Conservation (phyloP, 225 moss, liverwort and hornwort species). For the Neckera pumila region DNA sequence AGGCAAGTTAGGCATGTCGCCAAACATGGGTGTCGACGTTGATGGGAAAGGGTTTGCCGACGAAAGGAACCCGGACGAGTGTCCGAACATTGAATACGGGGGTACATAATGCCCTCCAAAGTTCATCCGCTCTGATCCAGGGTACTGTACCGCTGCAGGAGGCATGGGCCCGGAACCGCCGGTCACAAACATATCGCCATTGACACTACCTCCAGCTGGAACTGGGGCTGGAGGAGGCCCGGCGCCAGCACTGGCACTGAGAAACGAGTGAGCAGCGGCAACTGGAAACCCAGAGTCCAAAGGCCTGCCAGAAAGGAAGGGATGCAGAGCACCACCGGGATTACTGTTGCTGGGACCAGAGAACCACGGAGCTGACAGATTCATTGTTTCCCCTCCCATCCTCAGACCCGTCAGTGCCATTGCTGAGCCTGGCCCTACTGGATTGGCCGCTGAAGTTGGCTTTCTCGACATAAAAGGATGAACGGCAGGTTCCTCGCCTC, state of each 20-base stretch:
- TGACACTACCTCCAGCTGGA: slow-evolving; percentile 32
- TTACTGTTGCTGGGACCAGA: slow-evolving; percentile 29
- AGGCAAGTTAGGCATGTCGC: slow-evolving; percentile 51
- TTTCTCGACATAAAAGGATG: slow-evolving; percentile 39
- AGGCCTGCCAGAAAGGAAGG: slow-evolving; percentile 39
- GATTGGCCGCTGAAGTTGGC: slow-evolving; percentile 13
- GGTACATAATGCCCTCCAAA: slow-evolving; percentile 48
- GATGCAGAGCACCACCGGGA: slow-evolving; percentile 36
- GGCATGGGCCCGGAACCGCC: slow-evolving; percentile 31
- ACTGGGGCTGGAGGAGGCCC: slow-evolving; percentile 25
- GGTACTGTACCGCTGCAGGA: slow-evolving; percentile 35
- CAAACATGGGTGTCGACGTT: slow-evolving; percentile 47
- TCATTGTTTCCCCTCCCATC: slow-evolving; percentile 58
- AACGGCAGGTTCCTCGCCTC: slow-evolving; percentile 40
- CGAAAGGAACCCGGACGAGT: slow-evolving; percentile 46
- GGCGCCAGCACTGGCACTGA: slow-evolving; percentile 47
- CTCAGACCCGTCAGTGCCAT: slow-evolving; percentile 40
- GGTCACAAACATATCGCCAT: slow-evolving; percentile 53
- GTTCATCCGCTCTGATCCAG: slow-evolving; percentile 40
- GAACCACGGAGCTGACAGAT: slow-evolving; percentile 54
- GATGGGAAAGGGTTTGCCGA: slow-evolving; percentile 38
- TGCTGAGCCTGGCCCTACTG: not conserved
- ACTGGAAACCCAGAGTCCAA: slow-evolving; percentile 61
- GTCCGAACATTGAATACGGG: slow-evolving; percentile 47
- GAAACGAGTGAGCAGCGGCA: slow-evolving; percentile 69